Base-by-base conservation (phyloP, 2,329 filamentous ascomycete species). In the Colletotrichum sp. region DNA sequence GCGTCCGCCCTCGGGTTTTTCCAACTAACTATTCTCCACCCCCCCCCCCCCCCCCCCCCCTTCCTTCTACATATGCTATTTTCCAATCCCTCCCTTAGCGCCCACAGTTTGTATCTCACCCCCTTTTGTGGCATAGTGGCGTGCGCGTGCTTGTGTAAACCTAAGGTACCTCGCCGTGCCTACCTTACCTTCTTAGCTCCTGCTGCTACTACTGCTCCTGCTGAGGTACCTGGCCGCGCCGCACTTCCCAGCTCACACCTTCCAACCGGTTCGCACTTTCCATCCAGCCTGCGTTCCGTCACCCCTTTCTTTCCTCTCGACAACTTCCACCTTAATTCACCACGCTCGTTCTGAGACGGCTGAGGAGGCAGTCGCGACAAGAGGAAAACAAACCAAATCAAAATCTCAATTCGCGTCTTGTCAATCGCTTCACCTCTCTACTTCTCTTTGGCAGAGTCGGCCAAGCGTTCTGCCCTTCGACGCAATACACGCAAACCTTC, bases 71-170 rank as follows among this genome's bases (percentile, higher is more conserved):
- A 18, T 60, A 60, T 30, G 30, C 26, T 18, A 32, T 60, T 61
- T 72, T 72, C 69, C 74, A 64, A 39, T 36, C 32, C 48, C 28
- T 74, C 67, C 71, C 71, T 74, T 72, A 74, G 52, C 59, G 34
- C 48, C 59, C 43, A 60, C 36, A 75, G 65, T 72, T 71, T 30
- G 71, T 61, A 77, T 55, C 77, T 55, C 63, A 43, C 65, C 72
- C 78, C 63, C 67, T 61, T 72, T 78, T 77, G 77, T 77, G 65
- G 74, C 65, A 55, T 67, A 63, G 73, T 67, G 61, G 67, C 64
- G 28, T 63, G 72, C 64, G 67, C 70, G 64, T 43, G 68, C 36
- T 64, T 67, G 73, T 68, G 39, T 63, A 65, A 65, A 36, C 34
- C 34, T 36, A 36, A 59, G 65, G 59, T 34, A 32, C 59, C 59